Conservation (phyloP, 805 yeast genomes). For the Candida boleticola region DNA sequence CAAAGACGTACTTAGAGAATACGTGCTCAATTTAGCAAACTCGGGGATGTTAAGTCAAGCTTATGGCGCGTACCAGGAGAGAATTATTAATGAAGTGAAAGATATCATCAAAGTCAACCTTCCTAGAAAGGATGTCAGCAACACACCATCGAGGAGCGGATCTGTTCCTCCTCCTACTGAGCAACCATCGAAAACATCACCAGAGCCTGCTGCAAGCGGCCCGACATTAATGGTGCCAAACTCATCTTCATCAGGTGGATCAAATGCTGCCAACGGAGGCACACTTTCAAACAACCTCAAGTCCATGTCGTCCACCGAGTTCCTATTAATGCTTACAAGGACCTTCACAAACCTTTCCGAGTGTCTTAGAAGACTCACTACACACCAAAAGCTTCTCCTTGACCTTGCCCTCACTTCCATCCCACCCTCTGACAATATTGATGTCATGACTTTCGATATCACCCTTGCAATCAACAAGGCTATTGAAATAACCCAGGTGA, state of each 20-base stretch:
- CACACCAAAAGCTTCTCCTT: constrained; percentile 76
- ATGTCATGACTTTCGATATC: constrained; percentile 64
- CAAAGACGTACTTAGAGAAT: constrained; percentile 42
- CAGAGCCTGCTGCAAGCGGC: not conserved
- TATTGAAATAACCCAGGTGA: constrained; percentile 66
- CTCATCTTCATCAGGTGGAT: constrained; percentile 2
- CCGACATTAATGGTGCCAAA: not conserved
- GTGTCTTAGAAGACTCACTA: constrained; percentile 67
- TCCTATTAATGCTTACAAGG: constrained; percentile 63
- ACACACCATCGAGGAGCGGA: constrained; percentile 26
- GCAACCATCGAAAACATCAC: not conserved
- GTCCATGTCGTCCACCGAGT: constrained; percentile 69
- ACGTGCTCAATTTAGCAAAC: constrained; percentile 55
- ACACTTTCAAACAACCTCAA: constrained; percentile 46
- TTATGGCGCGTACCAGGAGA: constrained; percentile 62
- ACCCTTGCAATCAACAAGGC: constrained; percentile 63
- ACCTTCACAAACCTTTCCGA: constrained; percentile 68
- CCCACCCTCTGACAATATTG: constrained; percentile 22
- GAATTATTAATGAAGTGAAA: constrained; percentile 68
- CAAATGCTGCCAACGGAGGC: constrained; percentile 12
- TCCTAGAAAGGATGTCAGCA: constrained; percentile 41
- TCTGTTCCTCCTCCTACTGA: constrained; percentile 22
- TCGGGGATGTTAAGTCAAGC: constrained; percentile 63
- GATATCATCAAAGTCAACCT: constrained; percentile 62
- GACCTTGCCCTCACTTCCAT: constrained; percentile 55